Evolutionary conservation across 2,329 filamentous ascomycete species (phyloP).

Genomic region (Phialophora tarda): DNA sequence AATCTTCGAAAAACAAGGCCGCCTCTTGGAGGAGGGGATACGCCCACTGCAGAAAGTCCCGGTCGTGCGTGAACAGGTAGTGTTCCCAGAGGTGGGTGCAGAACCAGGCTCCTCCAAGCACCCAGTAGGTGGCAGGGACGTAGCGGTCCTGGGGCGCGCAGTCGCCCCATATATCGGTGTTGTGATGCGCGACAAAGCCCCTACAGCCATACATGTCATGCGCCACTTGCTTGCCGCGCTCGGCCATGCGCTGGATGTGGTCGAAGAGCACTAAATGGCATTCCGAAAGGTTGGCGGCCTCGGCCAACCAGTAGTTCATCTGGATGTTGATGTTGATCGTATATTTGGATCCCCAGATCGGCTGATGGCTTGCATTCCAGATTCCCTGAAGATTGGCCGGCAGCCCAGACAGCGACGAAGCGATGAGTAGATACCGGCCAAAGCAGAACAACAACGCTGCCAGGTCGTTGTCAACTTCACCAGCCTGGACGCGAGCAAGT

Average conservation of each 20-base stretch:
- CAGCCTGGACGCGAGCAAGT: conserved; percentile 44
- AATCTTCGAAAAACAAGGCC: conserved; percentile 44
- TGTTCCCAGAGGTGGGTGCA: conserved; percentile 66
- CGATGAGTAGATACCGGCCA: conserved; percentile 61
- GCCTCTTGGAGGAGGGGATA: conserved; percentile 42
- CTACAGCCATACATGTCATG: conserved; percentile 59
- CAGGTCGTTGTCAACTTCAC: conserved; percentile 51
- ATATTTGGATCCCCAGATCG: conserved; percentile 62
- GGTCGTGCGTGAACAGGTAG: conserved; percentile 56
- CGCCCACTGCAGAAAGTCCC: conserved; percentile 37
- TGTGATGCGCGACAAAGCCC: conserved; percentile 64
- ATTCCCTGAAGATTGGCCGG: conserved; percentile 64
- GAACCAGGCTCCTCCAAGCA: conserved; percentile 60
- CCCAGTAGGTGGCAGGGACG: conserved; percentile 49
- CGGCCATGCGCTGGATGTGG: conserved; percentile 20
- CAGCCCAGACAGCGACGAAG: conserved; percentile 58
- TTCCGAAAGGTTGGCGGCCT: conserved; percentile 59
- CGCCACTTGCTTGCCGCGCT: conserved; percentile 49
- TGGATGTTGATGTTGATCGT: conserved; percentile 66
- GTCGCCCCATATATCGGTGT: conserved; percentile 65
- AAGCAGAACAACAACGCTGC: conserved; percentile 61
- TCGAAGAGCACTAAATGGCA: conserved; percentile 17
- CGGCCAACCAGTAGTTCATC: conserved; percentile 66
- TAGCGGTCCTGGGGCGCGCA: conserved; percentile 58
- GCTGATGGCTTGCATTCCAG: conserved; percentile 56